Conservation (phyloP, 1,284 basidiomycete genomes). For the Malassezia restricta region DNA sequence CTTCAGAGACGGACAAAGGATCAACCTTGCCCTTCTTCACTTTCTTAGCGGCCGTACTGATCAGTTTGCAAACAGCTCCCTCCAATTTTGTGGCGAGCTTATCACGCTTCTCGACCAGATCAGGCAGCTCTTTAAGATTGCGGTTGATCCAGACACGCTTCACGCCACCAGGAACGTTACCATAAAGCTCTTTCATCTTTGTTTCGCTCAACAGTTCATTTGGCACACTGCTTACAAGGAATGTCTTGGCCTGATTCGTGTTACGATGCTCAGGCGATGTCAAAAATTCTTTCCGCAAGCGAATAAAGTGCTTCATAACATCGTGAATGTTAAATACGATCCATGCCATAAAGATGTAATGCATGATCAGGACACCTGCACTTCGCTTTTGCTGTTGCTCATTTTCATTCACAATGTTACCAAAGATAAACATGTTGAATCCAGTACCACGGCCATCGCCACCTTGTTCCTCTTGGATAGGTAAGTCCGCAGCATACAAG, state of each 20-base stretch:
- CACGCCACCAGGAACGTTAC: conserved; percentile 68
- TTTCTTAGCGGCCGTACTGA: conserved; percentile 61
- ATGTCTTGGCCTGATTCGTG: conserved; percentile 69
- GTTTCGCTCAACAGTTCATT: conserved; percentile 57
- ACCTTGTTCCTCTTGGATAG: background rate
- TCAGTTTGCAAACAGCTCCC: conserved; percentile 63
- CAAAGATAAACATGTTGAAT: conserved; percentile 66
- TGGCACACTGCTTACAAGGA: conserved; percentile 82
- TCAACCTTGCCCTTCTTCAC: conserved; percentile 45
- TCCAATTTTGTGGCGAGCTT: conserved; percentile 69
- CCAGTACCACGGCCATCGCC: conserved; percentile 45
- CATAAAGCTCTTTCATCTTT: conserved; percentile 59
- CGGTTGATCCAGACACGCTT: conserved; percentile 77
- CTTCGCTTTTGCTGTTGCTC: conserved; percentile 31
- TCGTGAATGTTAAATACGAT: conserved; percentile 66
- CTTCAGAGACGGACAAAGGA: conserved; percentile 14
- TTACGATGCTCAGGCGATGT: conserved; percentile 60
- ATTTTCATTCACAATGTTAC: conserved; percentile 51
- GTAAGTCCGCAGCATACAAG: conserved; percentile 47
- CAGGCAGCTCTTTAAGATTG: conserved; percentile 70
- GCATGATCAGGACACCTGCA: conserved; percentile 31
- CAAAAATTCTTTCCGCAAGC: conserved; percentile 71
- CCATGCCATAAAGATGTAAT: conserved; percentile 52
- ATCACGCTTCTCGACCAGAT: conserved; percentile 65
- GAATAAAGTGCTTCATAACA: conserved; percentile 71